Conservation (phyloP, 2,329 filamentous ascomycete species). For the Monosporascus sp. region DNA sequence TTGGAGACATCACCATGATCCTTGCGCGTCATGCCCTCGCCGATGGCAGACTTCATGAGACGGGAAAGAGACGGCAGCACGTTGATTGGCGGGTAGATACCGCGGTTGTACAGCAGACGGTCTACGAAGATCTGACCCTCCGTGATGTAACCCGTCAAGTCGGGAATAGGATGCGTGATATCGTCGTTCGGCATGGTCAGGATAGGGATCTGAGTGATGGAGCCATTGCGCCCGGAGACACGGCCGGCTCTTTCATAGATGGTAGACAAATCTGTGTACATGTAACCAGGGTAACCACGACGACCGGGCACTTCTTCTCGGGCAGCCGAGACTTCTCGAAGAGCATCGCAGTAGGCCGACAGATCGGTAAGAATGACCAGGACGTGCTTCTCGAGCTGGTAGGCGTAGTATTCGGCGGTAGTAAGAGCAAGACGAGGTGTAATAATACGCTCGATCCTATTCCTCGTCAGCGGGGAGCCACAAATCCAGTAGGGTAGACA, state of each 20-base stretch:
- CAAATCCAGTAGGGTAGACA: not conserved
- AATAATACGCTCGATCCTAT: slow-evolving; percentile 97
- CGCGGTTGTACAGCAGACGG: slow-evolving; percentile 89
- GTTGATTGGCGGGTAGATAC: slow-evolving; percentile 98
- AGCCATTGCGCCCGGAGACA: slow-evolving; percentile 94
- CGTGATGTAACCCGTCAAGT: slow-evolving; percentile 98
- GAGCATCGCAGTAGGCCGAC: slow-evolving; percentile 95
- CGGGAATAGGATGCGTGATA: slow-evolving; percentile 97
- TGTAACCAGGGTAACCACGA: slow-evolving; percentile 99
- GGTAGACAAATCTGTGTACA: slow-evolving; percentile 99
- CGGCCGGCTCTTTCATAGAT: slow-evolving; percentile 99
- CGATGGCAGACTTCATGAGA: slow-evolving; percentile 99
- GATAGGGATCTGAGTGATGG: slow-evolving; percentile 98
- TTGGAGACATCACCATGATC: slow-evolving; percentile 99
- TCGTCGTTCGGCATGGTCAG: slow-evolving; percentile 99
- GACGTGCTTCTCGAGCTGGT: slow-evolving; percentile 99
- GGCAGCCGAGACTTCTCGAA: slow-evolving; percentile 96
- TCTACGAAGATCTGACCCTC: slow-evolving; percentile 99
- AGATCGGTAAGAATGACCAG: slow-evolving; percentile 97
- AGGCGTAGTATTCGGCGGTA: slow-evolving; percentile 98
- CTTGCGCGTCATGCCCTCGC: slow-evolving; percentile 91
- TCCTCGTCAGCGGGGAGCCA: slow-evolving; percentile 10
- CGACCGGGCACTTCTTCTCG: slow-evolving; percentile 98
- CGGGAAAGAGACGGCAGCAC: slow-evolving; percentile 95
- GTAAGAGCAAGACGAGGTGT: slow-evolving; percentile 96